Conservation (phyloP, 2,329 filamentous ascomycete genomes). For the Cordyceps tenuipes region DNA sequence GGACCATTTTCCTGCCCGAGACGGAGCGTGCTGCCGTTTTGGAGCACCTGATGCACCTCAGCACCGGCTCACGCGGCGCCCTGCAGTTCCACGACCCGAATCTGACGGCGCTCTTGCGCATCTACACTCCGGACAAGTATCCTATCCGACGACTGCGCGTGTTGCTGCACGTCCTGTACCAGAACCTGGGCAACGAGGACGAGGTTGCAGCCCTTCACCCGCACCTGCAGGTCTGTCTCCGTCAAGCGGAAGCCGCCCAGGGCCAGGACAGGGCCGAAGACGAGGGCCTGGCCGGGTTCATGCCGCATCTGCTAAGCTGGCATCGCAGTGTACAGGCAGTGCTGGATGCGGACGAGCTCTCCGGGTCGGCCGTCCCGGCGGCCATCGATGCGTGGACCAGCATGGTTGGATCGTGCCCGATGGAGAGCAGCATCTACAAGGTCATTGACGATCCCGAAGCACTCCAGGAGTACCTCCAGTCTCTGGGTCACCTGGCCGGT, state of each 20-base stretch:
- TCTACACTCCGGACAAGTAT: slow-evolving; percentile 41
- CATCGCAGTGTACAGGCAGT: slow-evolving; percentile 37
- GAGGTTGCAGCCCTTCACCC: slow-evolving; percentile 30
- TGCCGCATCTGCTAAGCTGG: slow-evolving; percentile 41
- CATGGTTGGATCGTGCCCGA: slow-evolving; percentile 31
- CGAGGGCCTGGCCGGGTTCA: slow-evolving; percentile 31
- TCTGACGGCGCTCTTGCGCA: slow-evolving; percentile 38
- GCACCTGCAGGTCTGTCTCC: slow-evolving; percentile 31
- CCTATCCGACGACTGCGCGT: slow-evolving; percentile 46
- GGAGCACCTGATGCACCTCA: slow-evolving; percentile 50
- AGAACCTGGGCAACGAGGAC: slow-evolving; percentile 37
- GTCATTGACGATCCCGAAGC: slow-evolving; percentile 42
- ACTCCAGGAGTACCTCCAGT: slow-evolving; percentile 41
- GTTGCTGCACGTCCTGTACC: slow-evolving; percentile 39
- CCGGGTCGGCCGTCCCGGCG: slow-evolving; percentile 24
- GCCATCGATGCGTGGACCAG: slow-evolving; percentile 37
- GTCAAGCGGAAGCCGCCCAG: slow-evolving; percentile 27
- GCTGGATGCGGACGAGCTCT: slow-evolving; percentile 25
- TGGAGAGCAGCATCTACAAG: slow-evolving; percentile 32
- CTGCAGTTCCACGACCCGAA: slow-evolving; percentile 36
- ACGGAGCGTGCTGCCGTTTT: slow-evolving; percentile 48
- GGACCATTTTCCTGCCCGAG: slow-evolving; percentile 44
- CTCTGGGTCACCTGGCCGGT: slow-evolving; percentile 42
- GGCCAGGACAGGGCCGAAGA: slow-evolving; percentile 38
- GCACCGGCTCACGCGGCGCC: slow-evolving; percentile 26